Percentiles rank a stretch among this genome's conserved stretches.
These are phyloP conservation scores for Sphaerosporella brunnea DNA, from an alignment of 495 filamentous ascomycete species.

Conservation along the genomic window DNA sequence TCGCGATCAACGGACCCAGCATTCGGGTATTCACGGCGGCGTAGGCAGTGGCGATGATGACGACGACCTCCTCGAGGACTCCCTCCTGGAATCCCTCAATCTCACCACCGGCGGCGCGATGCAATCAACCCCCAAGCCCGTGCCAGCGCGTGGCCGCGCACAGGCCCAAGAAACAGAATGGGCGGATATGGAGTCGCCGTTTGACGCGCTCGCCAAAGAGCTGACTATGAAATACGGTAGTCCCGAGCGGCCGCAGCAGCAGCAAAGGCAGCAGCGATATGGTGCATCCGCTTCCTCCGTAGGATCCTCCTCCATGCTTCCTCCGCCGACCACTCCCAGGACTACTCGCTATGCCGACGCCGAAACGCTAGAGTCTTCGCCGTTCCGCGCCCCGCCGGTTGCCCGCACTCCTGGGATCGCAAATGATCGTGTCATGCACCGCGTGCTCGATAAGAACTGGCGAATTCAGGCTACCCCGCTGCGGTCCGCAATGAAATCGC, in stretches of 20 bases:
- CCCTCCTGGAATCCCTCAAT: slow-evolving; percentile 34
- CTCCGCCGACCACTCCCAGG: slow-evolving; percentile 16
- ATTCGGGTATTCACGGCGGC: slow-evolving; percentile 13
- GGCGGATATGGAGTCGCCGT: slow-evolving; percentile 48
- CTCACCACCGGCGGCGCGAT: slow-evolving; percentile 10
- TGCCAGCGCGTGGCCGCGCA: no score
- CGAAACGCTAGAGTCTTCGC: slow-evolving; percentile 23
- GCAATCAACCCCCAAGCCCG: slow-evolving; percentile 31
- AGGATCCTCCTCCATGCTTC: slow-evolving; percentile 6
- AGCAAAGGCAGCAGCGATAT: slow-evolving; percentile 26
- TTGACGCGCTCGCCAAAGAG: slow-evolving; percentile 14
- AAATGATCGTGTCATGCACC: slow-evolving; percentile 63
- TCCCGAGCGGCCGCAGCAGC: neutral
- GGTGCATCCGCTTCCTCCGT: slow-evolving; percentile 26
- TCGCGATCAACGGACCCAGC: slow-evolving; percentile 20
- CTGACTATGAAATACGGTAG: slow-evolving; percentile 17
- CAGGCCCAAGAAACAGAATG: slow-evolving; percentile 38
- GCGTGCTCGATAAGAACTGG: slow-evolving; percentile 81
- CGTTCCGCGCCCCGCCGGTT: slow-evolving; percentile 33
- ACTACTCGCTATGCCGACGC: slow-evolving; percentile 5
- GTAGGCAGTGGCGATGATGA: slow-evolving; percentile 24
- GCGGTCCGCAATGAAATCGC: slow-evolving; percentile 21
- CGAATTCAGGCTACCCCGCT: slow-evolving; percentile 82
- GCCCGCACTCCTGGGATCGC: slow-evolving; percentile 24
- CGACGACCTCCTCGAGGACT: slow-evolving; percentile 39